Base-by-base conservation (phyloP, 2,329 filamentous ascomycete genomes). In the Pseudogymnoascus sp. region DNA sequence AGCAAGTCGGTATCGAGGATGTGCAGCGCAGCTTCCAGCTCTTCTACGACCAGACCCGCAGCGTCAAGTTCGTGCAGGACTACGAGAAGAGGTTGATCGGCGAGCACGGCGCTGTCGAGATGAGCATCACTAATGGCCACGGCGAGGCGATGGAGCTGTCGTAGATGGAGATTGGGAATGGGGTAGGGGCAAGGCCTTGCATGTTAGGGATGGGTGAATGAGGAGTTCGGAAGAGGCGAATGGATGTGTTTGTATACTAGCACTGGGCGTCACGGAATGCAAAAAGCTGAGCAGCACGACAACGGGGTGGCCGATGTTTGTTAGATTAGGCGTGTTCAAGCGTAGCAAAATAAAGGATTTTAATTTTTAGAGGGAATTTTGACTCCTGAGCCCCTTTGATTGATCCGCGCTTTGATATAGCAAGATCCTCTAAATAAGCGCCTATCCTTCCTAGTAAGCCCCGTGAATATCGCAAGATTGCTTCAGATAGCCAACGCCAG, bases 31-130 rank as follows among this genome's bases (percentile, higher is more conserved):
- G 91, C 77, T 99, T 93, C 81, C 83, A 88, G 72, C 84, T 99
- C 58, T 99, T 99, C 78, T 96, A 93, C 77, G 94, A 99, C 74
- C 88, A 92, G 0, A 80, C 80, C 58, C 84, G 94, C 69, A 97
- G 92, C 75, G 89, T 95, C 69, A 90, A 91, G 76, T 97, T 97
- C 70, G 91, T 99, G 49, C 78, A 83, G 63, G 90, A 96, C 67
- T 96, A 89, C 64, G 94, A 97, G 79, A 93, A 92, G 80, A 85
- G 92, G 41, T 86, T 99, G 67, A 97, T 99, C 74, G 91, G 92
- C 66, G 88, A 96, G 66, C 85, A 89, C 65, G 94, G 94, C 25
- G 80, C 79, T 23, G 93, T 96, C 28, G 89, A 87, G 65, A 86
- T 97, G 70, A 74, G 81, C 14, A 77, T 79, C 19, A 72, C 79